Percentiles rank a stretch among this genome's conserved stretches.
Conservation (phyloP, 805 yeast species). For the Metschnikowia corniflorae region DNA sequence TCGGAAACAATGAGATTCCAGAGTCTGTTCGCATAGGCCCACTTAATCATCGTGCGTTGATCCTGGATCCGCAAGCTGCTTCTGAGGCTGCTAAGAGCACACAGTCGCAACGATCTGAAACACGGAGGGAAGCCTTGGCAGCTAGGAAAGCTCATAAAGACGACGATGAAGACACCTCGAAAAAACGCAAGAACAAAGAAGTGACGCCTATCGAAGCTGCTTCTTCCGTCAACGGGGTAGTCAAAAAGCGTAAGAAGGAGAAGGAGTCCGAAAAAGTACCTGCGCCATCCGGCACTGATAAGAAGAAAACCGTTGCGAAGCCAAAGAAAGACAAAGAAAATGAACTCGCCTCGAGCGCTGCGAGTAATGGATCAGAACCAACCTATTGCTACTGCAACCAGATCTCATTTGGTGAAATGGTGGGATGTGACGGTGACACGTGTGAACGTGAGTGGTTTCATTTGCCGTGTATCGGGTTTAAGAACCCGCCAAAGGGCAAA, state of each 20-base stretch:
- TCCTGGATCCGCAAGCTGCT: constrained; percentile 50
- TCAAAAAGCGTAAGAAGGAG: constrained; percentile 13
- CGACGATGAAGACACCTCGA: constrained; percentile 24
- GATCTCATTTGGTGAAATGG: constrained; percentile 98
- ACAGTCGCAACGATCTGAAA: constrained; percentile 76
- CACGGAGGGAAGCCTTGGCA: constrained; percentile 88
- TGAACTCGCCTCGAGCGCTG: constrained; percentile 8
- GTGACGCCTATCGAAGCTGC: constrained; percentile 21
- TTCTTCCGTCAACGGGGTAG: constrained; percentile 1
- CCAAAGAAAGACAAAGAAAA: constrained; percentile 20
- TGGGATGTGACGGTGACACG: constrained; percentile 93
- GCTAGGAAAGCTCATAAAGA: constrained; percentile 67
- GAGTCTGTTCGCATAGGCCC: constrained; percentile 73
- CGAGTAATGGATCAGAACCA: constrained; percentile 50
- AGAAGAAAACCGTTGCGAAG: constrained; percentile 22
- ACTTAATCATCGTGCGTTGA: constrained; percentile 87
- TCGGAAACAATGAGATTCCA: constrained; percentile 76
- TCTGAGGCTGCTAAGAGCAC: constrained; percentile 51
- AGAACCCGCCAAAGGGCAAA: constrained; percentile 70
- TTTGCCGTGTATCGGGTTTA: constrained; percentile 84
- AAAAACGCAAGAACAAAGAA: constrained; percentile 17
- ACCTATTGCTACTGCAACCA: constrained; percentile 95
- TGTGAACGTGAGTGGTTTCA: constrained; percentile 96
- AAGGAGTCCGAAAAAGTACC: constrained; percentile 11
- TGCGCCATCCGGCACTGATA: constrained; percentile 9